phyloP scores from a whole-genome alignment of 345 rosid species.

The Lepidium aucheri region DNA sequence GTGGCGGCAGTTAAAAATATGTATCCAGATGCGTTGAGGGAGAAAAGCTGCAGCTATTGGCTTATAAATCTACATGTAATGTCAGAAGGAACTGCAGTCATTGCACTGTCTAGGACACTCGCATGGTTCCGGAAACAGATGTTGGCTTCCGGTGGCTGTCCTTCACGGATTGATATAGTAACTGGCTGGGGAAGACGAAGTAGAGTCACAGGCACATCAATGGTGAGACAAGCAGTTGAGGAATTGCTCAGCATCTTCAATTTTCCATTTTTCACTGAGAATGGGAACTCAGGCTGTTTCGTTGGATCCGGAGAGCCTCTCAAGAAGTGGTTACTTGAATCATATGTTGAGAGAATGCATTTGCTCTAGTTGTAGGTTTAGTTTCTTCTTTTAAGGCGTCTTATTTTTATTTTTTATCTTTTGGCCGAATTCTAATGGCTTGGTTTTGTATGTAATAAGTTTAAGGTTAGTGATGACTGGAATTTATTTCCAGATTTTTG shows the following conservation, averaged over 20 bases:
- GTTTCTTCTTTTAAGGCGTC: not conserved
- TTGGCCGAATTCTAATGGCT: not conserved
- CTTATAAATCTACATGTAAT: conserved; percentile 93
- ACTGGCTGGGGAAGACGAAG: conserved; percentile 97
- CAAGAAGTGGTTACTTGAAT: conserved; percentile 66
- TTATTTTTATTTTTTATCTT: not conserved
- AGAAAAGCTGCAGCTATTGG: conserved; percentile 85
- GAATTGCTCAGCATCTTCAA: conserved; percentile 69
- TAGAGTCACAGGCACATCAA: conserved; percentile 78
- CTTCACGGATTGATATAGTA: conserved; percentile 79
- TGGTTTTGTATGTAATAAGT: conserved; percentile 17
- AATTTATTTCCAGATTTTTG: conserved; percentile 15
- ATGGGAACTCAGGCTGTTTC: conserved; percentile 87
- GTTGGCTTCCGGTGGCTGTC: conserved; percentile 69
- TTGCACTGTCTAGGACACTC: conserved; percentile 71
- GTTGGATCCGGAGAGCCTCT: conserved; percentile 84
- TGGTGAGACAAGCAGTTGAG: conserved; percentile 79
- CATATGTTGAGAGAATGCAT: conserved; percentile 92
- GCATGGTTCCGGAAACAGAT: conserved; percentile 84
- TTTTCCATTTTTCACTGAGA: conserved; percentile 79
- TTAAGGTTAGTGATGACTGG: conserved; percentile 4
- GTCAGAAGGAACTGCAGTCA: conserved; percentile 96
- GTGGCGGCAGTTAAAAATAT: conserved; percentile 74
- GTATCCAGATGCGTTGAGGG: conserved; percentile 74
- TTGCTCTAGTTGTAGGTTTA: conserved; percentile 39